A percentile compares a stretch with the other conserved stretches of the same genome.
Conservation (phyloP, 1,139 yeast genomes). For the Sugiyamaella castrensis region DNA sequence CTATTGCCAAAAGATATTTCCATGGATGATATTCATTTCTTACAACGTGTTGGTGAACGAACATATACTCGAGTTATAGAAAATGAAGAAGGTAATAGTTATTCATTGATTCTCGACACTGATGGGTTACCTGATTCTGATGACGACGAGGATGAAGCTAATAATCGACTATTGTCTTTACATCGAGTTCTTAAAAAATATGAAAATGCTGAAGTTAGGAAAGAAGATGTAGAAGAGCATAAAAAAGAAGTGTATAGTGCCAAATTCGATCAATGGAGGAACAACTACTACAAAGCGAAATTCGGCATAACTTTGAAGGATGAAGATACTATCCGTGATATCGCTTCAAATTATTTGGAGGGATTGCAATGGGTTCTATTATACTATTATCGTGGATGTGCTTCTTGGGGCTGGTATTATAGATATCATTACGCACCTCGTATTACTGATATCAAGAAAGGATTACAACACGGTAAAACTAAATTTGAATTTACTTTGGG, state of each 20-base stretch:
- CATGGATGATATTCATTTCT: slow-evolving; percentile 31
- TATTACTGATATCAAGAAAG: slow-evolving; percentile 76
- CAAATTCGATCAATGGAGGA: slow-evolving; percentile 81
- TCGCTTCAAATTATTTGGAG: slow-evolving; percentile 83
- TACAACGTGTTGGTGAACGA: slow-evolving; percentile 30
- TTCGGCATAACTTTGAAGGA: slow-evolving; percentile 57
- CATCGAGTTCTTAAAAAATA: slow-evolving; percentile 49
- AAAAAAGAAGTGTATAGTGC: slow-evolving; percentile 65
- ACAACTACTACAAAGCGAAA: slow-evolving; percentile 73
- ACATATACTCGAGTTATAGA: slow-evolving; percentile 29
- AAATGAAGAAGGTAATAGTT: slow-evolving; percentile 19
- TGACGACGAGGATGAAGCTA: slow-evolving; percentile 53
- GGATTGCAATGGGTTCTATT: slow-evolving; percentile 95
- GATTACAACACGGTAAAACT: slow-evolving; percentile 51
- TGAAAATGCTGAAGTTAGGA: slow-evolving; percentile 66
- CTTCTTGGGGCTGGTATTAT: slow-evolving; percentile 94
- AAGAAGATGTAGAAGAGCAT: slow-evolving; percentile 59
- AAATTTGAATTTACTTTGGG: slow-evolving; percentile 65
- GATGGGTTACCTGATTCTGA: slow-evolving; percentile 69
- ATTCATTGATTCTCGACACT: slow-evolving; percentile 48
- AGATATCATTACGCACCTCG: slow-evolving; percentile 89
- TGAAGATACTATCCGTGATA: slow-evolving; percentile 51
- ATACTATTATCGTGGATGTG: slow-evolving; percentile 85
- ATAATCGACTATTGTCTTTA: slow-evolving; percentile 29
- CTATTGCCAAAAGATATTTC: slow-evolving; percentile 19